A percentile compares a stretch with the other conserved stretches of the same genome.
These are phyloP conservation scores for Hansenula anomala DNA, from an alignment of 1,139 yeast species.

Conservation along the genomic window DNA sequence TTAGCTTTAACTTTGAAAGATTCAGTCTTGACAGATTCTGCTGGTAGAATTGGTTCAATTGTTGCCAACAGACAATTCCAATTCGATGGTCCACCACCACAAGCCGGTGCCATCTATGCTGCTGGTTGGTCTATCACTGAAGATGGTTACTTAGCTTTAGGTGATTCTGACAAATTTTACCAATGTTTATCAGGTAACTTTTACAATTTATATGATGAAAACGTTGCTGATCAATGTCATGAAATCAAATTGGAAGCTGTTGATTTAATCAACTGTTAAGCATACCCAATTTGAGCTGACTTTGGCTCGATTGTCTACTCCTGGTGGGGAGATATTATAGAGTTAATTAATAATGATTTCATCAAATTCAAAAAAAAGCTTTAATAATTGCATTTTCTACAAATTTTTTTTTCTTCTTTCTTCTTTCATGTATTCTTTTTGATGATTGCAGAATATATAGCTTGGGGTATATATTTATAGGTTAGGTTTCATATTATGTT, in stretches of 20 bases:
- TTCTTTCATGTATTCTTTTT: too few relatives aligned
- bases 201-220: slow-evolving; percentile 74
- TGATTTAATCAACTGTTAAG: slow-evolving; percentile 55
- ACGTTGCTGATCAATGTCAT: slow-evolving; percentile 59
- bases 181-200: slow-evolving; percentile 75
- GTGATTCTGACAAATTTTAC: slow-evolving; percentile 58
- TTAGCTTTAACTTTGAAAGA: slow-evolving; percentile 49
- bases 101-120: slow-evolving; percentile 82
- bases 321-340: too few relatives aligned
- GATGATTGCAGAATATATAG: too few relatives aligned
- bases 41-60: slow-evolving; percentile 73
- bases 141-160: slow-evolving; percentile 66
- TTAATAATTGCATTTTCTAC: too few relatives aligned
- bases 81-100: slow-evolving; percentile 87
- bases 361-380: too few relatives aligned
- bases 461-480: too few relatives aligned
- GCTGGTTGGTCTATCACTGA: slow-evolving; percentile 70
- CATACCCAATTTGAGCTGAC: too few relatives aligned
- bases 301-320: too few relatives aligned
- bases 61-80: slow-evolving; percentile 86
- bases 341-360: too few relatives aligned
- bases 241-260: slow-evolving; percentile 58
- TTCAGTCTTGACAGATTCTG: slow-evolving; percentile 50
- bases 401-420: too few relatives aligned
- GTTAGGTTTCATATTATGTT: too few relatives aligned